Evolutionary conservation across 2,329 filamentous ascomycete species (phyloP).

Genomic region (Eurotiales sp.): DNA sequence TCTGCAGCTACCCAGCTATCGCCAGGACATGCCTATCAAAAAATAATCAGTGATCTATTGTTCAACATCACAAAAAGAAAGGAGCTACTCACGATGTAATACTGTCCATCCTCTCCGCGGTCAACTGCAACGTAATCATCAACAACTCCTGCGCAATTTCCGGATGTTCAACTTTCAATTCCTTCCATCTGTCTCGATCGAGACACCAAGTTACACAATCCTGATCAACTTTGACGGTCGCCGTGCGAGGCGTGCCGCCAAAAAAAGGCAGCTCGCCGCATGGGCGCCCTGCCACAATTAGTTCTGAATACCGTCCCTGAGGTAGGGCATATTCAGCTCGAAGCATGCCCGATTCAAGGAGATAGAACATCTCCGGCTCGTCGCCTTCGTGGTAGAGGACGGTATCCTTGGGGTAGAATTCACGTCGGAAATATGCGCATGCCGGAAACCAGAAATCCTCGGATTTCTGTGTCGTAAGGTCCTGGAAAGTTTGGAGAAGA

Average conservation of each 20-base stretch:
- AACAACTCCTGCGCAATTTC: slow-evolving; percentile 81
- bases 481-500: slow-evolving; percentile 92
- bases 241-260: slow-evolving; percentile 80
- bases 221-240: slow-evolving; percentile 77
- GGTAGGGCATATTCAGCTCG: slow-evolving; percentile 87
- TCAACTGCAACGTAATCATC: slow-evolving; percentile 85
- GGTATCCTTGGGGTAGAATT: slow-evolving; percentile 64
- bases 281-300: slow-evolving; percentile 89
- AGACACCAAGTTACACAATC: slow-evolving; percentile 82
- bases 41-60: background rate
- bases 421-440: slow-evolving; percentile 68
- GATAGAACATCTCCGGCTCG: slow-evolving; percentile 76
- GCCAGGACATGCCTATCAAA: slow-evolving; percentile 15
- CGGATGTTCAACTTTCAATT: slow-evolving; percentile 66
- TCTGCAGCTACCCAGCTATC: slow-evolving; percentile 10
- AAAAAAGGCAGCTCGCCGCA: slow-evolving; percentile 97
- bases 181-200: slow-evolving; percentile 66
- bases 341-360: slow-evolving; percentile 84
- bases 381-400: slow-evolving; percentile 77
- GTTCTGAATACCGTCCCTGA: slow-evolving; percentile 83
- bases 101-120: slow-evolving; percentile 83
- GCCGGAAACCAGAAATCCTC: slow-evolving; percentile 94
- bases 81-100: slow-evolving; percentile 53
- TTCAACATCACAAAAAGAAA: background rate
- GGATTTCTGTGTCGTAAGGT: slow-evolving; percentile 69